Evolutionary conservation across 768 basidiomycete genomes (phyloP).

Genomic region (Boletus huronensis): DNA sequence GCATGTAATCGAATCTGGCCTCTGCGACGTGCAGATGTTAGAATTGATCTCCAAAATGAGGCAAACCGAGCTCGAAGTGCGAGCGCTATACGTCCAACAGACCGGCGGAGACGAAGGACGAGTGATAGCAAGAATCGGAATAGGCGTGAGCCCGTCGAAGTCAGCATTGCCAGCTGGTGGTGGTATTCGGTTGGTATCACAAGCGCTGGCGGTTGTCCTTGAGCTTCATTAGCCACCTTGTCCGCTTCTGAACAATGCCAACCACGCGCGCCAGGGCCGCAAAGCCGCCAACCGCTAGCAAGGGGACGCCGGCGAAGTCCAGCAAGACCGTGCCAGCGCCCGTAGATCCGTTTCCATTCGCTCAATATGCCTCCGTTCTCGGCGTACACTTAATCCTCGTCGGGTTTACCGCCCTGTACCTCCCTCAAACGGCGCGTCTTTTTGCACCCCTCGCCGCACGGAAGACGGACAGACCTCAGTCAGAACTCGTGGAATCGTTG

Average conservation of each 20-base stretch:
- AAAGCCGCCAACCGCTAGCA: neutral
- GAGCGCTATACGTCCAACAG: neutral
- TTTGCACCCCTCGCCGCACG: slow-evolving; percentile 35
- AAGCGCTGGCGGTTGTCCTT: neutral
- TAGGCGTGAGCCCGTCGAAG: neutral
- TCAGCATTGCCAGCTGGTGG: neutral
- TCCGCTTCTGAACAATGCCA: neutral
- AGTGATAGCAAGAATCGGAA: neutral
- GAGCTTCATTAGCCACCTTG: neutral
- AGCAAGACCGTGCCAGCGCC: neutral
- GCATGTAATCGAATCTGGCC: neutral
- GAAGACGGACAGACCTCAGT: slow-evolving; percentile 60
- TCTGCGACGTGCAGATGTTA: no score
- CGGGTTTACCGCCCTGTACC: slow-evolving; percentile 59
- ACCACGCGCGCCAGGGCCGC: neutral
- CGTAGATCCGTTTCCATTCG: slow-evolving; percentile 43
- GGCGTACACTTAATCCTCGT: slow-evolving; percentile 67
- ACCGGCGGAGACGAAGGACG: neutral
- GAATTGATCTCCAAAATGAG: no score
- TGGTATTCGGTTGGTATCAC: neutral
- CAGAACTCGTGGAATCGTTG: slow-evolving; percentile 62
- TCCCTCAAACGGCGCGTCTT: slow-evolving; percentile 60
- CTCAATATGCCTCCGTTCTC: slow-evolving; percentile 61
- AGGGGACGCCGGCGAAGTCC: neutral
- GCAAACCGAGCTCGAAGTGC: neutral